These are phyloP conservation scores for Elsinoe necatrix DNA, from an alignment of 2,329 filamentous ascomycete species.

Conservation along the genomic window DNA sequence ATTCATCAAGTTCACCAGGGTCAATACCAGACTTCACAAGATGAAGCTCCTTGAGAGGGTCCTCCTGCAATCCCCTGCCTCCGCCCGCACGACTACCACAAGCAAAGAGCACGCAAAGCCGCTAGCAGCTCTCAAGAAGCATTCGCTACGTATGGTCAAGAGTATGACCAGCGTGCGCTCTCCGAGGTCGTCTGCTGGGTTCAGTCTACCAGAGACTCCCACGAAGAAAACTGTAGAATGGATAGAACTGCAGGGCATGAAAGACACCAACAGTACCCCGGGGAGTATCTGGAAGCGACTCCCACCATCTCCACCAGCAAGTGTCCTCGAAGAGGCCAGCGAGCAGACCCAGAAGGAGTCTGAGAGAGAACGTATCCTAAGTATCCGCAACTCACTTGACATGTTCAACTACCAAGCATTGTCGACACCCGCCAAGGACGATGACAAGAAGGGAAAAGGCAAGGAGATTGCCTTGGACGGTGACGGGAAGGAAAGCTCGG, in stretches of 20 bases:
- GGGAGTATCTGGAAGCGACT: background rate
- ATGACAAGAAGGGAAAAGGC: background rate
- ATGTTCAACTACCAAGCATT: slow-evolving; percentile 10
- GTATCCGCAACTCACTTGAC: background rate
- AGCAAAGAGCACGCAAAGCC: background rate
- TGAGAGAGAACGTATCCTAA: background rate
- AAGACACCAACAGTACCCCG: background rate
- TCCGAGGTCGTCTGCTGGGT: background rate
- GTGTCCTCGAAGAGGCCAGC: background rate
- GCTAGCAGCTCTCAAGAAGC: background rate
- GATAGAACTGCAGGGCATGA: background rate
- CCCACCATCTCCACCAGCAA: background rate
- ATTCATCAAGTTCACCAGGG: background rate
- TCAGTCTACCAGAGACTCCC: background rate
- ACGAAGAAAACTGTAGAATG: background rate
- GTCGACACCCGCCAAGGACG: background rate
- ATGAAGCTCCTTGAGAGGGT: slow-evolving; percentile 1
- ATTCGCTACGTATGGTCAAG: background rate
- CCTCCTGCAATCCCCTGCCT: background rate
- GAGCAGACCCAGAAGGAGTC: background rate
- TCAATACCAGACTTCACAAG: slow-evolving; percentile 4
- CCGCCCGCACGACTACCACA: background rate
- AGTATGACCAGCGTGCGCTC: background rate
- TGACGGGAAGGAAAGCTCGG: background rate
- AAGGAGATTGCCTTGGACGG: background rate